These are phyloP conservation scores for Penicillium longicatenatum DNA, from an alignment of 495 filamentous ascomycete species.

Conservation along the genomic window DNA sequence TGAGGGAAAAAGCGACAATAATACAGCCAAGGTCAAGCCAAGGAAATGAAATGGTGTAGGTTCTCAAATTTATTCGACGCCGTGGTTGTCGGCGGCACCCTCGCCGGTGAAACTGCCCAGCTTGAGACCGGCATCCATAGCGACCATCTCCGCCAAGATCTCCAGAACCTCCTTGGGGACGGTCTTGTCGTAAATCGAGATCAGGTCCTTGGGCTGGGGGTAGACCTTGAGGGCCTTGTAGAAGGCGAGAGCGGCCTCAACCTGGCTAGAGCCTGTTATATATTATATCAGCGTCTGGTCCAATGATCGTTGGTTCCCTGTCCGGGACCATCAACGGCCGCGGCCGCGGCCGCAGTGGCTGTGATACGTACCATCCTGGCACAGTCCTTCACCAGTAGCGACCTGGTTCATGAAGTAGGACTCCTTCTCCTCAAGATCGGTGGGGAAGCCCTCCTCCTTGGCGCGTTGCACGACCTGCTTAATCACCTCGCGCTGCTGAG, in stretches of 20 bases:
- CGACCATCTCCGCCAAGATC: constrained; percentile 96
- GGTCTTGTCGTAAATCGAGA: constrained; percentile 97
- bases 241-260: constrained; percentile 91
- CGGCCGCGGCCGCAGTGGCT: too few relatives aligned
- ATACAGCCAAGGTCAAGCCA: constrained; percentile 15
- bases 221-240: constrained; percentile 99
- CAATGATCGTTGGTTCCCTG: neutral
- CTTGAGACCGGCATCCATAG: constrained; percentile 74
- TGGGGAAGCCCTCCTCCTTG: constrained; percentile 88
- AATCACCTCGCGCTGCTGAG: constrained; percentile 71
- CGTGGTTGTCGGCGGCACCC: constrained; percentile 35
- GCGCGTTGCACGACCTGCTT: constrained; percentile 71
- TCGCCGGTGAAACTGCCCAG: constrained; percentile 55
- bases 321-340: neutral
- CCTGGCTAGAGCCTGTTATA: constrained; percentile 61
- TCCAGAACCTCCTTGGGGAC: constrained; percentile 94
- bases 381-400: constrained; percentile 77
- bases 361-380: constrained; percentile 61
- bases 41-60: constrained; percentile 3
- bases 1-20: constrained; percentile 8
- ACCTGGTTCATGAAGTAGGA: constrained; percentile 94
- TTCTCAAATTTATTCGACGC: constrained; percentile 37
- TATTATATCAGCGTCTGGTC: constrained; percentile 3
- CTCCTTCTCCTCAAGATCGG: constrained; percentile 87
- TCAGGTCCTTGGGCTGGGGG: constrained; percentile 87